phyloP scores from a whole-genome alignment of 805 yeast species.

The Candida anglica region DNA sequence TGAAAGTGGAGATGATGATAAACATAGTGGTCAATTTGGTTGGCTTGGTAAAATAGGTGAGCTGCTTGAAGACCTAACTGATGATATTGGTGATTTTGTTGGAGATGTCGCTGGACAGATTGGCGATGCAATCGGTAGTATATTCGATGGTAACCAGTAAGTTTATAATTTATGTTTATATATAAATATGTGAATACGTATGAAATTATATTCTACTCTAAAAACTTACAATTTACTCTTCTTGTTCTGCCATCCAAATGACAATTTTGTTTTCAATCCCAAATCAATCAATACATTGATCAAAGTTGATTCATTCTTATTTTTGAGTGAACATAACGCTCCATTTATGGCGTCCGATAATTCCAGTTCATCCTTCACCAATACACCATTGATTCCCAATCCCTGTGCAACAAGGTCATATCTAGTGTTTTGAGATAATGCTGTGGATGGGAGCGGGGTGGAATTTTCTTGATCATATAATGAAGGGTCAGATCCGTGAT shows the following conservation, averaged over 20 bases:
- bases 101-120: conserved; percentile 12
- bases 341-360: conserved; percentile 29
- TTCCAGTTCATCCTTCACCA: conserved; percentile 39
- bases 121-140: conserved; percentile 11
- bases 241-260: conserved; percentile 66
- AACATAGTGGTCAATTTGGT: conserved; percentile 3
- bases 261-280: conserved; percentile 50
- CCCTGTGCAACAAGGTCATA: conserved; percentile 55
- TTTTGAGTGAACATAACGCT: conserved; percentile 17
- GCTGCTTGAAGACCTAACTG: conserved; percentile 12
- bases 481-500: conserved; percentile 51
- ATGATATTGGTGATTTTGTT: conserved; percentile 12
- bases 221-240: conserved; percentile 25
- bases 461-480: background rate
- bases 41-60: conserved; percentile 11
- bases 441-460: conserved; percentile 49
- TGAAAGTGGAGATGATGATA: conserved; percentile 1
- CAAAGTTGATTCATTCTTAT: conserved; percentile 35
- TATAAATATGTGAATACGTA: no score
- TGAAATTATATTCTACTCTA: background rate
- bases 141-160: conserved; percentile 6
- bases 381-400: conserved; percentile 53
- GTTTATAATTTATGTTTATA: no score
- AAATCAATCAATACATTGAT: conserved; percentile 62
- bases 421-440: conserved; percentile 50